Conservation (phyloP, 805 yeast species). For the Candida tibetensis region DNA sequence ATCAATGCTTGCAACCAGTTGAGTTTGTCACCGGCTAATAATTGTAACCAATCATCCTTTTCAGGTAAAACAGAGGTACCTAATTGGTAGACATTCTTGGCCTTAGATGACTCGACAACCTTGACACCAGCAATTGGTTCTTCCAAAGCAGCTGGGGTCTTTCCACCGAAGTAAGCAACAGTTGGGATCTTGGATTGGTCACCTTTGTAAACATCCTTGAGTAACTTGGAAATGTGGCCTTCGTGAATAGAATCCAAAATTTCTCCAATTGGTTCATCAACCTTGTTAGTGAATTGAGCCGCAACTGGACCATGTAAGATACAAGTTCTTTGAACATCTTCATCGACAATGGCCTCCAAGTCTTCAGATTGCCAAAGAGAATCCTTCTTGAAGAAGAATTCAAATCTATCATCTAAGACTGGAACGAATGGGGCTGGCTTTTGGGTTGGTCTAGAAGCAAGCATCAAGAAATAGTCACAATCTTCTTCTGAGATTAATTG, state of each 20-base stretch:
- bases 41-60: slow-evolving; percentile 61
- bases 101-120: slow-evolving; percentile 22
- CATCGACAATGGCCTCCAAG: slow-evolving; percentile 91
- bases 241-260: slow-evolving; percentile 86
- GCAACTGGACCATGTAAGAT: slow-evolving; percentile 98
- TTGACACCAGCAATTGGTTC: slow-evolving; percentile 34
- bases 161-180: slow-evolving; percentile 86
- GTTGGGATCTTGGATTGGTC: slow-evolving; percentile 75
- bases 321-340: slow-evolving; percentile 98
- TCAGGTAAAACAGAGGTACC: slow-evolving; percentile 31
- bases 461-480: slow-evolving; percentile 83
- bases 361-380: slow-evolving; percentile 99
- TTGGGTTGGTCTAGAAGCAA: slow-evolving; percentile 79
- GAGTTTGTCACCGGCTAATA: slow-evolving; percentile 73
- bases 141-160: slow-evolving; percentile 32
- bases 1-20: slow-evolving; percentile 93
- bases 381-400: slow-evolving; percentile 96
- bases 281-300: slow-evolving; percentile 82
- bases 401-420: slow-evolving; percentile 88
- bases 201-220: slow-evolving; percentile 67
- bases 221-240: slow-evolving; percentile 74
- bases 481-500: slow-evolving; percentile 95
- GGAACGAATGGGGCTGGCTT: slow-evolving; percentile 99
- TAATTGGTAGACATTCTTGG: slow-evolving; percentile 36
- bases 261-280: slow-evolving; percentile 89